These are phyloP conservation scores for Biscutella auriculata DNA, from an alignment of 441 rosid species.

Conservation along the genomic window DNA sequence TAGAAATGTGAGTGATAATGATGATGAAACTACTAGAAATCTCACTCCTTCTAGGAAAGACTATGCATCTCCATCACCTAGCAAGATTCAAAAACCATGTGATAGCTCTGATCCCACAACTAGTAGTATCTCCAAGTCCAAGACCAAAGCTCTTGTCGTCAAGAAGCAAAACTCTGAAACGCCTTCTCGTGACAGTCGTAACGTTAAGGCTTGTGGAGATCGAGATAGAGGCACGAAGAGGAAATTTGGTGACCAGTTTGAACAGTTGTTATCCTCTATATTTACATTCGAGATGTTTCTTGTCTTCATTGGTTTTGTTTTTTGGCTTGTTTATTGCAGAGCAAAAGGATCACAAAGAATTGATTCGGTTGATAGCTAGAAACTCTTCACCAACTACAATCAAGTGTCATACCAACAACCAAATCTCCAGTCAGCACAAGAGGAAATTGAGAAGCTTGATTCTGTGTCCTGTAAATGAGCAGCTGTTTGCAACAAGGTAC, in stretches of 20 bases:
- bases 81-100: constrained; percentile 6
- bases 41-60: no score
- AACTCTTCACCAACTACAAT: constrained; percentile 42
- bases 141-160: constrained; percentile 12
- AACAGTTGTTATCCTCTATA: neutral
- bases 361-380: constrained; percentile 51
- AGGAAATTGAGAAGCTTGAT: constrained; percentile 84
- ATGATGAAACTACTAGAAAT: no score
- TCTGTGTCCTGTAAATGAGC: constrained; percentile 63
- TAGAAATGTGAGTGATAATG: constrained; percentile 19
- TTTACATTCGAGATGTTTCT: neutral
- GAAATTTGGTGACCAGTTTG: constrained; percentile 43
- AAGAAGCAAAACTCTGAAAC: constrained; percentile 31
- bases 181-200: constrained; percentile 24
- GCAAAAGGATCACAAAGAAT: constrained; percentile 57
- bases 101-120: constrained; percentile 10
- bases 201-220: no score
- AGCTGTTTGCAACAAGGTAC: constrained; percentile 82
- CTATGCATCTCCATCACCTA: constrained; percentile 24
- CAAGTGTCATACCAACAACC: constrained; percentile 48
- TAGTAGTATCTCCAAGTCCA: constrained; percentile 13
- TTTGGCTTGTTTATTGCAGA: constrained; percentile 34
- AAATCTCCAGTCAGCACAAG: constrained; percentile 79
- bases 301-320: neutral
- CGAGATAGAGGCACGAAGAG: constrained; percentile 53